Evolutionary conservation across 2,329 filamentous ascomycete species (phyloP), one percentile per base, ranked within the genome.

Genomic region (Aspergillus jensenii): DNA sequence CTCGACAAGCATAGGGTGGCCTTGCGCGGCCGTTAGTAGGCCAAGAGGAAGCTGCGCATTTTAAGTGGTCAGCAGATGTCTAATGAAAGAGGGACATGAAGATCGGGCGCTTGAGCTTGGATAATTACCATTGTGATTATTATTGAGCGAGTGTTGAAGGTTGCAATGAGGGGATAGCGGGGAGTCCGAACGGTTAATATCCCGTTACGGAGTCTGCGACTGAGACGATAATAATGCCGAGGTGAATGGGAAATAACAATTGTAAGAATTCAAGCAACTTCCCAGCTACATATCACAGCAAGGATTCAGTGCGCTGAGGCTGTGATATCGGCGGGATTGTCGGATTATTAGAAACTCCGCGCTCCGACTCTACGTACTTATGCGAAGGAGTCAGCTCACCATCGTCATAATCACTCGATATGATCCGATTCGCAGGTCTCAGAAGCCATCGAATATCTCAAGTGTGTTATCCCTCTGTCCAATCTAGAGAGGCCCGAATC

Each of bases 1-100:
- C 81, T 97, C 93, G 65, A 97, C 93, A 57, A 96, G 88, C 90
- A 97, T 98, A 4, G 95, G 93, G 75, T 97, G 91, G 83, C 95
- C 95, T 82, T 97, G 93, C 65, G 95, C 93, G 69, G 93, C 93
- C 70, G 91, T 98, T 62, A 99, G 84, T 51, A 99, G 88, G 71
- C 93, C 92, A 57, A 88, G 74, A 52, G 86, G 86, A 53, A 88
- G 80, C 86, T 87, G 48, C 41, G 52, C 4, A 47, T 33, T 15
- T 12, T n/a, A 15, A 8, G 19, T 9, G 6, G n/a, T 60, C 23
- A 56, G 56, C 40, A 41, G 15, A 14, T 23, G 11, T 31, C 21
- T 2, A 37, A 15, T 14, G 4, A 27, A 15, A 8, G 49, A 19
- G 25, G 25, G 3, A n/a, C 12, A 31, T 9, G 25, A 39, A 5